Evolutionary conservation across 495 filamentous ascomycete genomes (phyloP).

Genomic region (Margaritispora aquatica): DNA sequence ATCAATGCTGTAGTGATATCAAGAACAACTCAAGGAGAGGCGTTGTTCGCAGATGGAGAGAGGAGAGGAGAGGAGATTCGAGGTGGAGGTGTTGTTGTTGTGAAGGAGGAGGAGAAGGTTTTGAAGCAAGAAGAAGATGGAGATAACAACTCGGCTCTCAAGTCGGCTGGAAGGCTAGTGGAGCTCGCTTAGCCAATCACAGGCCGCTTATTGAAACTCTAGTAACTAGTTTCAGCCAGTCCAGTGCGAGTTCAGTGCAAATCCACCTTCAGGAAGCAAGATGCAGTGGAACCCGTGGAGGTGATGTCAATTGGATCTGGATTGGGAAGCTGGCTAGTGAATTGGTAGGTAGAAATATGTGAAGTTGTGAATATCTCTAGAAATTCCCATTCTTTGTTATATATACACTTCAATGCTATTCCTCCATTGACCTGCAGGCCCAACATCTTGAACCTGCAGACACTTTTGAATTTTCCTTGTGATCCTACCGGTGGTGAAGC

Average conservation of each 20-base stretch:
- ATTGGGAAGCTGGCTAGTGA: neutral
- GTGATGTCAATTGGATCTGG: neutral
- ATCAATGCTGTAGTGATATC: no score
- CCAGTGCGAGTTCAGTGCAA: neutral
- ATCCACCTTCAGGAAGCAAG: neutral
- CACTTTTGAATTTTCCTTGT: conserved; percentile 3
- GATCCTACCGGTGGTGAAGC: no score
- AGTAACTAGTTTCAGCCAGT: neutral
- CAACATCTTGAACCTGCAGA: neutral
- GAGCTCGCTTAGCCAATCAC: neutral
- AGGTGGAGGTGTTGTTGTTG: neutral
- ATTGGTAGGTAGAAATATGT: neutral
- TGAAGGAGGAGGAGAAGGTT: conserved; percentile 7
- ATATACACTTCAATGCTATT: conserved; percentile 1
- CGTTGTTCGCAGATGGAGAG: conserved; percentile 13
- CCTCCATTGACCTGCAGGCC: conserved; percentile 14
- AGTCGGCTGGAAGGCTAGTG: conserved; percentile 1
- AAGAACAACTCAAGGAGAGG: conserved; percentile 6
- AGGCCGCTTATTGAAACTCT: neutral
- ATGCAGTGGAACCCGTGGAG: neutral
- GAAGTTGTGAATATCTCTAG: neutral
- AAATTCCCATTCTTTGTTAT: no score
- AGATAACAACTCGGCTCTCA: conserved; percentile 2
- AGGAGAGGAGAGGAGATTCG: conserved; percentile 4
- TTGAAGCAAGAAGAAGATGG: conserved; percentile 1